These are phyloP conservation scores for Cytospora piceicola DNA, from an alignment of 2,329 filamentous ascomycete species.

Conservation along the genomic window DNA sequence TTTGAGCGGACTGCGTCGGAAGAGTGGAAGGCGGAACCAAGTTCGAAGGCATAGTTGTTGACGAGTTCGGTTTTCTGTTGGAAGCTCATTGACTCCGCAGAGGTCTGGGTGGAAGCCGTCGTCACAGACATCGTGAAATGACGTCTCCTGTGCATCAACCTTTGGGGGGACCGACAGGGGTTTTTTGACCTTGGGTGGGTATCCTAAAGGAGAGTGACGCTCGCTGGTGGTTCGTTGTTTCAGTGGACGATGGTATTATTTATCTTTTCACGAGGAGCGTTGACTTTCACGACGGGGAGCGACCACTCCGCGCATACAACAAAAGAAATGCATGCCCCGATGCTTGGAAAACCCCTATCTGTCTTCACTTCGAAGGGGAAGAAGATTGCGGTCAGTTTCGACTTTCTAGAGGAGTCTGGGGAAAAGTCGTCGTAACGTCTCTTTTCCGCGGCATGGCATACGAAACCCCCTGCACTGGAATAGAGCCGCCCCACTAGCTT, in stretches of 20 bases:
- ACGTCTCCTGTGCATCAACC: constrained; percentile 1
- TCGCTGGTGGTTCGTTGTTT: background rate
- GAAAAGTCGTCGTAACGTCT: constrained; percentile 13
- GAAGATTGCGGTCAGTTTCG: constrained; percentile 11
- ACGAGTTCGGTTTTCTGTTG: constrained; percentile 19
- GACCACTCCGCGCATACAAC: background rate
- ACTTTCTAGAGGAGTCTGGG: background rate
- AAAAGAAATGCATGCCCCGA: constrained; percentile 6
- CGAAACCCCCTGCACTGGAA: background rate
- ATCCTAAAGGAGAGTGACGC: background rate
- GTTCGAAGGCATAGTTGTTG: constrained; percentile 22
- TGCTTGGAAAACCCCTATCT: background rate
- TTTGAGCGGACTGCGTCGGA: constrained; percentile 11
- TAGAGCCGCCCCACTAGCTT: constrained; percentile 17
- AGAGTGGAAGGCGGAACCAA: constrained; percentile 12
- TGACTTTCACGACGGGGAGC: background rate
- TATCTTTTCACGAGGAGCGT: constrained; percentile 5
- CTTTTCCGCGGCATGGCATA: constrained; percentile 5
- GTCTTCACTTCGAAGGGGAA: background rate
- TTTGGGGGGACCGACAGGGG: background rate
- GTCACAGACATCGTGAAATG: constrained; percentile 20
- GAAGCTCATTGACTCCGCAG: constrained; percentile 22
- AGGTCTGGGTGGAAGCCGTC: constrained; percentile 15
- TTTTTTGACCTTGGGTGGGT: background rate
- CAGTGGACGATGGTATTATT: background rate